Base-by-base conservation (phyloP, 208 protist species). In the Acanthamoeba sp. region DNA sequence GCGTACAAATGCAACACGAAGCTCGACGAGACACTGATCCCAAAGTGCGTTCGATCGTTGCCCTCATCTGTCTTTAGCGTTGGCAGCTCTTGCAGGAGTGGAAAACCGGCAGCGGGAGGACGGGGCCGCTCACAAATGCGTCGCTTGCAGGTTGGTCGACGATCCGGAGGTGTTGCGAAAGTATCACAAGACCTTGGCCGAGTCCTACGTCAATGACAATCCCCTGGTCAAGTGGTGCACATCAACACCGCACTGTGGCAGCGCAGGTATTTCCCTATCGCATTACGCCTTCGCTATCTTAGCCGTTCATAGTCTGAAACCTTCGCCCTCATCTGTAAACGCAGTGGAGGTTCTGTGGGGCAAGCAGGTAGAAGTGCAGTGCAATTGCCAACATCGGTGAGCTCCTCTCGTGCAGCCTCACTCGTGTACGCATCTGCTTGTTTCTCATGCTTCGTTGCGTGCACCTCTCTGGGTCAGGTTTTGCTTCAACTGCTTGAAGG, bases 121-220 rank as follows among this genome's bases (percentile, higher is more conserved):
- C n/a, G n/a, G n/a, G n/a, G n/a, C n/a, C n/a, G n/a, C n/a, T n/a
- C n/a, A n/a, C n/a, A n/a, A n/a, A n/a, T n/a, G n/a, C n/a, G n/a
- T n/a, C 34, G 18, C 34, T 52, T 20, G 22, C n/a, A 90, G 82
- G 38, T 34, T 90, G 45, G 82, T 90, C 9, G 29, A 52, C 40
- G 82, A 90, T n/a, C 52, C 45, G 5, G 1, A 45, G 2, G 55
- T 90, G 27, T 29, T 90, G 32, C 20, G 64, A n/a, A 57, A 66
- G 55, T 90, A 90, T 24, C 45, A 90, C 29, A 36, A 62, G 24
- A 90, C 82, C 12, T 27, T 90, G 29, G 82, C 55, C 34, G 82
- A 90, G 40, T 90, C 82, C 82, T 90, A 90, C 34, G 82, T 90
- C 16, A 90, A 90, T 64, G 82, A 90, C 7, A 90, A 90, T n/a